Base-by-base conservation (phyloP, 805 yeast species). In the Zygoascus ofunaensis region DNA sequence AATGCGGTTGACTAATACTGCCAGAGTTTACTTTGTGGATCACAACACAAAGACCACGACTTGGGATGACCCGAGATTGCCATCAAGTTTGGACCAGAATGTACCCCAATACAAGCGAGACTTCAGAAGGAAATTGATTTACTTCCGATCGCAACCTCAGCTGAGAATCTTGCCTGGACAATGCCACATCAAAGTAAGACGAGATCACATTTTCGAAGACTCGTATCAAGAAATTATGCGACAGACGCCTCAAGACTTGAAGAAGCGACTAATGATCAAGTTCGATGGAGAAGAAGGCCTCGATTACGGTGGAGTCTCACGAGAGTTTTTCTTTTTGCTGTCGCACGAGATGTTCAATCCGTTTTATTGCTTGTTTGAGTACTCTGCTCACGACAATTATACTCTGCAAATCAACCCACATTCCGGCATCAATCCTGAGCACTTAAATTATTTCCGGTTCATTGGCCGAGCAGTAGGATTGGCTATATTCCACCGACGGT, bases 91-190 rank as follows among this genome's bases (percentile, higher is more conserved):
- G 56, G 99, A 92, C 65, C 97, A 92, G 69, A 90, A 90, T 56
- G 99, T 92, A 56, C 99, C 99, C 19, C 97, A 92, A 69, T 92
- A 92, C 66, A 92, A 92, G 75, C 90, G 99, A 71, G 99, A 92
- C 66, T 92, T 92, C 69, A 77, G 99, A 68, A 80, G 99, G 69
- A 92, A 92, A 70, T 86, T 92, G 47, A 90, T 92, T 52, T 92
- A 92, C 66, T 92, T 92, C 78, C 78, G 98, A 65, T 87, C 97
- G 3, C 99, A 92, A 69, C 98, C 98, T 10, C 97, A 97, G 5
- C 71, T 92, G 60, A 79, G 98, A 66, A 92, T 90, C 51, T 73
- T 89, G 59, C 97, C 99, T 4, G 99, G 99, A 26, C 98, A 92
- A 69, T 92, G 99, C 64, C 97, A 90, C 65, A 86, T 92, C 62